Base-by-base conservation (phyloP, 2,329 filamentous ascomycete species). In the Ambrosiella xylebori region DNA sequence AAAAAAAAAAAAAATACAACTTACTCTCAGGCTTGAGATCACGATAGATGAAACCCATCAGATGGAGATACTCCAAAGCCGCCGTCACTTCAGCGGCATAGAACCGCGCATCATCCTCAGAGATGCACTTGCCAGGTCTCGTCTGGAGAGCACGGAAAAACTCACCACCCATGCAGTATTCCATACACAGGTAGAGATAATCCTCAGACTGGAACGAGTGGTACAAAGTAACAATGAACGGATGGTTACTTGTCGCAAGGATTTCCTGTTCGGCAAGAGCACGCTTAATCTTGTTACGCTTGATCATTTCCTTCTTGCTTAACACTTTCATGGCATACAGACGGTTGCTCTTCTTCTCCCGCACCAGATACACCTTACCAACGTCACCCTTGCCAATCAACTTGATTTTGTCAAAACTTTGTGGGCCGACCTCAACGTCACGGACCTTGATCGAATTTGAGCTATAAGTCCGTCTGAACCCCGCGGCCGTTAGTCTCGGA, bases 281-380 rank as follows among this genome's bases (percentile, higher is more conserved):
- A 68, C 93, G 83, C 79, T 98, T 98, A 74, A 98, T 98, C 79
- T 98, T 98, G 77, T 98, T 98, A 60, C 93, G 86, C 76, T 98
- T 98, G 72, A 98, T 98, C 93, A 98, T 98, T 71, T 98, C 93
- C 76, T 97, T 96, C 73, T 98, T 98, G 78, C 90, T 97, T 71
- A 98, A 70, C 5, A 98, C 93, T 74, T 98, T 98, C 93, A 98
- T 98, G 57, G 93, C 93, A 72, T 97, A 98, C 56, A 98, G 73
- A 64, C 93, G 80, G 64, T 83, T 84, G 66, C 90, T 95, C 79
- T 97, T 97, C 81, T 98, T 98, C 72, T 98, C 93, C 64, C 89
- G 81, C 56, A 98, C 93, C 64, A 98, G 74, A 68, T 98, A 98
- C 1, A 98, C 93, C 74, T 98, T 98, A 62, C 93, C 93, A 27